A percentile compares a stretch with the other conserved stretches of the same genome.
Evolutionary conservation across 2,329 filamentous ascomycete species (phyloP).

Genomic region (Coniosporium tulheliwenetii): DNA sequence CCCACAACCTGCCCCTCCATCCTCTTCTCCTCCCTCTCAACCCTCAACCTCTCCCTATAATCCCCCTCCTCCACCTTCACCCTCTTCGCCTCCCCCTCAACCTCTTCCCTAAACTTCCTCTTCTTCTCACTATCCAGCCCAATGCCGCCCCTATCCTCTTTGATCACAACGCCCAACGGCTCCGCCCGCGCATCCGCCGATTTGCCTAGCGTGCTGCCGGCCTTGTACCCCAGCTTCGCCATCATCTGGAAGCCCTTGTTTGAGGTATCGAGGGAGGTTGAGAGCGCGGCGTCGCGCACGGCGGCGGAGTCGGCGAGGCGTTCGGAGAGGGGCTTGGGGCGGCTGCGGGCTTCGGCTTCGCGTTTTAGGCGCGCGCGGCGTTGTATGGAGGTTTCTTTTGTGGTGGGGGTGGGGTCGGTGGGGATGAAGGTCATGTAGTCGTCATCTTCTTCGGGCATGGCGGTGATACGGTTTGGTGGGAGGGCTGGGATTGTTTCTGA

Average conservation of each 20-base stretch:
- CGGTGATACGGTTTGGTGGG: too few relatives aligned
- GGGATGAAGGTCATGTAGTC: constrained; percentile 98
- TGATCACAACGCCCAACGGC: constrained; percentile 61
- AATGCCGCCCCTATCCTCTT: constrained; percentile 69
- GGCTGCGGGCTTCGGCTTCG: constrained; percentile 46
- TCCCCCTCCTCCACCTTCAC: constrained; percentile 50
- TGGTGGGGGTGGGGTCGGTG: constrained; percentile 39
- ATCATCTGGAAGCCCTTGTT: constrained; percentile 95
- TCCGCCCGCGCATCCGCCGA: constrained; percentile 40
- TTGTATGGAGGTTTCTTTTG: constrained; percentile 48
- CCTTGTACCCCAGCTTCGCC: constrained; percentile 82
- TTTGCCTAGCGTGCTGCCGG: constrained; percentile 59
- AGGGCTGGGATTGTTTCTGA: too few relatives aligned
- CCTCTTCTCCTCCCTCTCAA: constrained; percentile 53
- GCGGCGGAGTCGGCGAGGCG: constrained; percentile 57
- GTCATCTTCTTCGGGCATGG: constrained; percentile 52
- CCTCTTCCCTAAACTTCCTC: constrained; percentile 44
- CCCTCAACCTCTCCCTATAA: constrained; percentile 56
- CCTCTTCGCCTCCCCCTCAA: constrained; percentile 37
- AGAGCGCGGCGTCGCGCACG: constrained; percentile 60
- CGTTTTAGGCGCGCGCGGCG: constrained; percentile 36
- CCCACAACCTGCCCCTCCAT: constrained; percentile 55
- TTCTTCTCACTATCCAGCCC: constrained; percentile 75
- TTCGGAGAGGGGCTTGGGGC: constrained; percentile 66
- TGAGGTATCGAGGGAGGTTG: constrained; percentile 51